Percentiles rank a stretch among this genome's conserved stretches.
Evolutionary conservation across 306 rosid genomes (phyloP).

Genomic region (Cucurbita maxima): DNA sequence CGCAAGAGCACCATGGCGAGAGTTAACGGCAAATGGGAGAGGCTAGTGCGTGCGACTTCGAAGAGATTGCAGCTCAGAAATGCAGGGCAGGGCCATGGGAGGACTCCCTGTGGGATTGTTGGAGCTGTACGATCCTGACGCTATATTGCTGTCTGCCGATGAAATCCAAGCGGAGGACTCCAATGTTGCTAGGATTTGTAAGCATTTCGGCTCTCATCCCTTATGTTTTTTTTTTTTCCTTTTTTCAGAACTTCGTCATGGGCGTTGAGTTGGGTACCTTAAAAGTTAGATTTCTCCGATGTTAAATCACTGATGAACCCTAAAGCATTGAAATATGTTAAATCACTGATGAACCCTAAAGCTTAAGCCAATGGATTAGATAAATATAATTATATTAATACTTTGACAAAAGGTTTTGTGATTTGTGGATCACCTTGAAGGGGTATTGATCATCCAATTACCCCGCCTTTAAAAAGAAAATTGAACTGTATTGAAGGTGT

Average conservation of each 20-base stretch:
- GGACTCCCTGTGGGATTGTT: slow-evolving; percentile 61
- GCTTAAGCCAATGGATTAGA: background rate
- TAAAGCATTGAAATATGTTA: background rate
- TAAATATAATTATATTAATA: too few species aligned
- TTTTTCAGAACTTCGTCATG: background rate
- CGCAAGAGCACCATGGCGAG: slow-evolving; percentile 47
- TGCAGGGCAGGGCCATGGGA: slow-evolving; percentile 48
- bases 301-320: background rate
- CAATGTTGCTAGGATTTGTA: slow-evolving; percentile 64
- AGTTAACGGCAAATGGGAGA: slow-evolving; percentile 66
- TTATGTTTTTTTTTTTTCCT: background rate
- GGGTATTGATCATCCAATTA: too few species aligned
- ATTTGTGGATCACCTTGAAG: too few species aligned
- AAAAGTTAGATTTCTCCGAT: background rate
- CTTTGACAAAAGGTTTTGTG: background rate
- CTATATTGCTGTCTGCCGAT: slow-evolving; percentile 83
- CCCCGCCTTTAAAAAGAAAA: too few species aligned
- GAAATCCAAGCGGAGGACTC: slow-evolving; percentile 72
- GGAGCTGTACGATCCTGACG: slow-evolving; percentile 65
- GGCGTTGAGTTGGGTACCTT: background rate
- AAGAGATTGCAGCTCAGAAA: slow-evolving; percentile 52
- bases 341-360: background rate
- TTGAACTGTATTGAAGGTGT: background rate
- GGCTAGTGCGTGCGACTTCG: slow-evolving; percentile 68
- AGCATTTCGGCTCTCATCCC: slow-evolving; percentile 7